These are phyloP conservation scores for Eucalyptus guilfoylei DNA, from an alignment of 345 rosid genomes.

Conservation along the genomic window DNA sequence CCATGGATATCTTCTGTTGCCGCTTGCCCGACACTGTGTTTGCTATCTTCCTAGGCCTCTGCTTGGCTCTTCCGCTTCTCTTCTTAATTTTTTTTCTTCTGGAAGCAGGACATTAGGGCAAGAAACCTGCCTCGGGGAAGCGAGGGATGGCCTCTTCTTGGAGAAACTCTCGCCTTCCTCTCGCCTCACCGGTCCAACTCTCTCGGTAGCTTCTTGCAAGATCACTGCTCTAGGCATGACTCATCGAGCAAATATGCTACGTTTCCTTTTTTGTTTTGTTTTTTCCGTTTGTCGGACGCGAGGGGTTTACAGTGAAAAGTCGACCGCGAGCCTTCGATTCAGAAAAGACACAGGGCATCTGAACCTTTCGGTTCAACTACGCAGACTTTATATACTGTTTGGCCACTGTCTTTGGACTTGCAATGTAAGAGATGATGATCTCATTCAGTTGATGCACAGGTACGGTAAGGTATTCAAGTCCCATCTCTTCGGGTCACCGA, in stretches of 20 bases:
- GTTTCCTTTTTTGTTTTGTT: background rate
- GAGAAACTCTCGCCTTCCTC: conserved; percentile 66
- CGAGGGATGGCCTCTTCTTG: conserved; percentile 76
- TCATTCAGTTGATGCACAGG: conserved; percentile 4
- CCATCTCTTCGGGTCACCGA: conserved; percentile 65
- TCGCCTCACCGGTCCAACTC: conserved; percentile 70
- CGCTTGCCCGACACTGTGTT: background rate
- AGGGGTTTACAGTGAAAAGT: background rate
- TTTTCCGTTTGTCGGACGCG: background rate
- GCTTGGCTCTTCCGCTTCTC: background rate
- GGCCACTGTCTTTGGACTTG: background rate
- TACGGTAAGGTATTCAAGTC: conserved; percentile 77
- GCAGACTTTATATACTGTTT: background rate
- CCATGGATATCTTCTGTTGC: background rate
- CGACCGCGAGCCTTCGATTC: no score
- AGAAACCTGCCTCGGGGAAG: conserved; percentile 33
- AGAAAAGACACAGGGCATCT: no score
- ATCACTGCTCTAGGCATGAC: conserved; percentile 43
- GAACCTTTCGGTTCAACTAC: background rate
- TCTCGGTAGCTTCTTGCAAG: conserved; percentile 52
- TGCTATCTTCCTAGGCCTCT: conserved; percentile 5
- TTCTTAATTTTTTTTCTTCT: background rate
- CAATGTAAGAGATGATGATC: background rate
- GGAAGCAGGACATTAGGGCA: background rate
- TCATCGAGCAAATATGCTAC: background rate